Percentiles rank a stretch among this genome's conserved stretches.
These are phyloP conservation scores for Mycena leptocephala DNA, from an alignment of 768 basidiomycete genomes.

Conservation along the genomic window DNA sequence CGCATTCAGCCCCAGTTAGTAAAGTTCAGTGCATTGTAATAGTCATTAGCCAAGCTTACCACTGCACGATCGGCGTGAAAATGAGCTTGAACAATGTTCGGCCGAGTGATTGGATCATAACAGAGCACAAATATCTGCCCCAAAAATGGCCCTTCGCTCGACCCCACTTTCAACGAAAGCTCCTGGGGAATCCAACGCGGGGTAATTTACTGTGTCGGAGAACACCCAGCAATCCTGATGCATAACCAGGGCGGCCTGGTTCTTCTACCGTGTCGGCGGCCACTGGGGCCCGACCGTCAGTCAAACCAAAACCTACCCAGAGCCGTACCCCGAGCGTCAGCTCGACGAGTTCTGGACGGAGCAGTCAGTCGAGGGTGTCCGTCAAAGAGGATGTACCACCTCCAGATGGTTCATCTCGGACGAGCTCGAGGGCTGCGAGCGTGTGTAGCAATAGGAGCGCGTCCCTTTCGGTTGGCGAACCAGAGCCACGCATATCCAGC, in stretches of 20 bases:
- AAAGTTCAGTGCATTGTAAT: too few species aligned
- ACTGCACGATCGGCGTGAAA: too few species aligned
- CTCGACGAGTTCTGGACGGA: slow-evolving; percentile 20
- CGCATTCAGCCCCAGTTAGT: too few species aligned
- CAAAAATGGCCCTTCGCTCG: slow-evolving; percentile 23
- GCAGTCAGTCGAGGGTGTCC: neutral
- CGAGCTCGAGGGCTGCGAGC: slow-evolving; percentile 16
- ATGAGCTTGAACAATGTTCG: too few species aligned
- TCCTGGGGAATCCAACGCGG: slow-evolving; percentile 11
- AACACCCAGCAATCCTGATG: neutral
- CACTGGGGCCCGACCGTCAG: neutral
- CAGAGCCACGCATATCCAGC: neutral
- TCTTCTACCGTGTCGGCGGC: neutral
- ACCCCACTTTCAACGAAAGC: slow-evolving; percentile 19
- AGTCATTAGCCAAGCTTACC: too few species aligned
- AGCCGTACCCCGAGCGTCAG: slow-evolving; percentile 25
- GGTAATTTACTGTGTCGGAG: slow-evolving; percentile 3
- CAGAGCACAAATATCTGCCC: too few species aligned
- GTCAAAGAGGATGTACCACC: neutral
- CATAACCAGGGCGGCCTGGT: slow-evolving; percentile 20
- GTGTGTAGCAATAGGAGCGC: slow-evolving; percentile 4
- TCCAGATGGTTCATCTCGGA: neutral
- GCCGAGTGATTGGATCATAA: neutral
- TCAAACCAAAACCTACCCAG: slow-evolving; percentile 6
- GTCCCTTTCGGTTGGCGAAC: neutral